Evolutionary conservation across 768 basidiomycete species (phyloP), one percentile per base, ranked within the genome.

Genomic region (Tulasnella sp.): DNA sequence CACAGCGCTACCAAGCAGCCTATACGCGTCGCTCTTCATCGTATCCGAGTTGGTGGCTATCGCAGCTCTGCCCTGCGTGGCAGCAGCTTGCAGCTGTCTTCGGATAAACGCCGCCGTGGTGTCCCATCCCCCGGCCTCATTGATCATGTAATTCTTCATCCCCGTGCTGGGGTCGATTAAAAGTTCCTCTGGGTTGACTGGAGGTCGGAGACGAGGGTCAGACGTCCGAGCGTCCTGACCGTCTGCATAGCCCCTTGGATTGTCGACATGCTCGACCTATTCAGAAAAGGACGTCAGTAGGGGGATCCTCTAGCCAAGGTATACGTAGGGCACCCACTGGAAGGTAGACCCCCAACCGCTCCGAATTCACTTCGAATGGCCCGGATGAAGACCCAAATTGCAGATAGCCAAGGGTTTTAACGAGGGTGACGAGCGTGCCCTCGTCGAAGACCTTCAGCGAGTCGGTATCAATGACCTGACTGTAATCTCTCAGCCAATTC

Each of bases 121-220:
- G 80, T 95, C 94, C 96, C 96, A 98, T n/a, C 82, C 79, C 6
- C 93, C 92, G 29, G 87, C 84, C 80, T 93, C 88, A 51, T 91
- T 96, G 0, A 93, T 93, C 86, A 94, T 94, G 83, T 92, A 93
- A 78, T 96, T 98, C 86, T 96, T 97, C 95, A 98, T 96, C 1
- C 95, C 96, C 0, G 92, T 94, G 23, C 87, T 85, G 0, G 88
- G 89, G 83, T 98, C 96, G 11, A 98, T 87, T 81, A 95, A 91
- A 0, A 97, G 86, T 82, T 98, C 96, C 51, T 87, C 85, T 0
- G 92, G 92, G 81, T 95, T 90, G 6, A 98, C 91, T 5, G 95
- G 95, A 2, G 90, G 90, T 15, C 96, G 90, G 11, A 98, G 87
- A 23, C 88, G 86, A 0, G 91, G 89, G 81, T 97, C 88, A 81